Percentiles rank a stretch among this genome's conserved stretches.
Conservation (phyloP, 2,329 filamentous ascomycete genomes). For the Sporothrix phasma region DNA sequence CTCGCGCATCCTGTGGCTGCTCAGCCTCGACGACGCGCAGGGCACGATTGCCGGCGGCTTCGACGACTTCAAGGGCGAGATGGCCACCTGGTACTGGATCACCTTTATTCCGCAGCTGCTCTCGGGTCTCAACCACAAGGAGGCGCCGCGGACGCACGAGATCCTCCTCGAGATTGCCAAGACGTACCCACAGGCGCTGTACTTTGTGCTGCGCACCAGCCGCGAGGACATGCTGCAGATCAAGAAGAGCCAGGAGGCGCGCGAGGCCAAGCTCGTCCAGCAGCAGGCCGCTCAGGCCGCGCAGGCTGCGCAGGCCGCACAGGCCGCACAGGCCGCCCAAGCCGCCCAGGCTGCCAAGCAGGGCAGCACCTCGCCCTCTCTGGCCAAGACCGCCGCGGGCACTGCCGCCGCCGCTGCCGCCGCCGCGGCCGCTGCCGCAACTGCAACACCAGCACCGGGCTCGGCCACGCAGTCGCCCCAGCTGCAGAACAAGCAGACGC, state of each 20-base stretch:
- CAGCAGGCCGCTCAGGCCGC: conserved; percentile 28
- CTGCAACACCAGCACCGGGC: conserved; percentile 6
- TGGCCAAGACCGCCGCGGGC: conserved; percentile 32
- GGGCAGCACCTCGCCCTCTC: conserved; percentile 36
- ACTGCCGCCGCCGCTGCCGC: not conserved
- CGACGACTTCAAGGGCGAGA: conserved; percentile 94
- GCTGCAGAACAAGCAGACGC: conserved; percentile 10
- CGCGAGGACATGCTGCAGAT: conserved; percentile 88
- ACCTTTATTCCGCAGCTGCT: conserved; percentile 96
- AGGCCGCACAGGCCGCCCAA: conserved; percentile 11
- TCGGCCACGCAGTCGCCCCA: conserved; percentile 34
- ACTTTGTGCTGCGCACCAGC: conserved; percentile 89
- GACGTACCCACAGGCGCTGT: conserved; percentile 87
- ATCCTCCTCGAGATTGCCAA: conserved; percentile 92
- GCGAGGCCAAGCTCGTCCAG: conserved; percentile 47
- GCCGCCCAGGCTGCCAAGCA: conserved; percentile 25
- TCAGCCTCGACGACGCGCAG: conserved; percentile 84
- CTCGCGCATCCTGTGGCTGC: conserved; percentile 85
- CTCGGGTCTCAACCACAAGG: conserved; percentile 81
- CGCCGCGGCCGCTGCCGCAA: not conserved
- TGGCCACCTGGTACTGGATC: conserved; percentile 98
- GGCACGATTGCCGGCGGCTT: conserved; percentile 78
- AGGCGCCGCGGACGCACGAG: conserved; percentile 74
- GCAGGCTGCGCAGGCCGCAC: not conserved
- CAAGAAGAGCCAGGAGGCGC: conserved; percentile 76